phyloP scores from a whole-genome alignment of 176 grass and related monocot species.

The Oryza australiensis region DNA sequence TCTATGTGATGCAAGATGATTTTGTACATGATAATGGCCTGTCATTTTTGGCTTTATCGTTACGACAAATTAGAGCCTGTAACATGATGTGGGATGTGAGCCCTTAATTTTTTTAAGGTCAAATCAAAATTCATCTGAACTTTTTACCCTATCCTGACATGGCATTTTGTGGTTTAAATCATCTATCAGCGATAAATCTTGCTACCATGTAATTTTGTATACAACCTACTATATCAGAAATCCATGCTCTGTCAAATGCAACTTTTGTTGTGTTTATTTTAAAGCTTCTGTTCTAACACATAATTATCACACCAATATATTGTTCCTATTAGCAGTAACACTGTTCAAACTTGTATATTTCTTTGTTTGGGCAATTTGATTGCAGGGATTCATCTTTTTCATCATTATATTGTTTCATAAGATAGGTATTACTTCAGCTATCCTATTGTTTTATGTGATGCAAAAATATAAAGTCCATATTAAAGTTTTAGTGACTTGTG shows the following conservation, averaged over 20 bases:
- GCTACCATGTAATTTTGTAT: conserved; percentile 10
- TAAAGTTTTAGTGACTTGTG: conserved; percentile 15
- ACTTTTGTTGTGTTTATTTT: not conserved
- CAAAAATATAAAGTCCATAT: not conserved
- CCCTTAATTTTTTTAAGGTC: not conserved
- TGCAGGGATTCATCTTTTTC: not conserved
- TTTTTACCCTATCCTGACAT: not conserved
- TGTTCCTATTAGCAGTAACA: not conserved
- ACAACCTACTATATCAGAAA: not conserved
- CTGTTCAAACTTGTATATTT: not conserved
- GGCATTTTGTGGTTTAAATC: conserved; percentile 2
- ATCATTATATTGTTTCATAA: conserved; percentile 7
- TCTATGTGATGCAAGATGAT: not conserved
- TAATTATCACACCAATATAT: not conserved
- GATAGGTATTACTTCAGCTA: not conserved
- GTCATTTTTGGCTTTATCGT: not conserved
- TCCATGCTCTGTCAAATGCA: not conserved
- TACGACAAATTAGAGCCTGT: not conserved
- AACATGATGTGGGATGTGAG: not conserved
- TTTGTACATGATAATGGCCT: not conserved
- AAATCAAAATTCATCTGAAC: conserved; percentile 14
- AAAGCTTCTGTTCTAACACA: not conserved
- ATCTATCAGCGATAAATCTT: not conserved
- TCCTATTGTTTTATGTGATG: conserved; percentile 4
- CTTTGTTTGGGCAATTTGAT: conserved; percentile 5